phyloP scores from a whole-genome alignment of 805 yeast genomes.

The Wickerhamomyces canadensis region DNA sequence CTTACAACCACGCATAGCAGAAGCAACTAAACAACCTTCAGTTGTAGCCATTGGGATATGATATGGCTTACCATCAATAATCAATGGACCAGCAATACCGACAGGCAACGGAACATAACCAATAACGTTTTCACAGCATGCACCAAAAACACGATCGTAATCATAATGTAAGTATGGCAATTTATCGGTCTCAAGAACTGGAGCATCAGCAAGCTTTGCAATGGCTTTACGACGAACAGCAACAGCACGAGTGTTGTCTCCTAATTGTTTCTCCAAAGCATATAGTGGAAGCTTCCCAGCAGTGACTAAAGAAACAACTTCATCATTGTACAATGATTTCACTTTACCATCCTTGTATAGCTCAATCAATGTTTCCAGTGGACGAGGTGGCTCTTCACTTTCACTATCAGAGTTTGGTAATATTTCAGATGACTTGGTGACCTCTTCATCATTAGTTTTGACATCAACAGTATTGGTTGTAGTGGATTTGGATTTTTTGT shows the following conservation, averaged over 20 bases:
- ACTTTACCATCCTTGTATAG: constrained; percentile 68
- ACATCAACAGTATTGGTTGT: constrained; percentile 4
- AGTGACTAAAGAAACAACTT: constrained; percentile 65
- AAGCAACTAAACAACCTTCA: constrained; percentile 97
- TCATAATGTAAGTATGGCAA: constrained; percentile 83
- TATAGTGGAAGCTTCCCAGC: constrained; percentile 83
- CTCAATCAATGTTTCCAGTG: constrained; percentile 59
- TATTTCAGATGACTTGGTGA: constrained; percentile 20
- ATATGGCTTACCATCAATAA: constrained; percentile 81
- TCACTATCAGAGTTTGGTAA: constrained; percentile 30
- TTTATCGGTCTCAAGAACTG: constrained; percentile 62
- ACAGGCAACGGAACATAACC: constrained; percentile 96
- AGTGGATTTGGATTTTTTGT: constrained; percentile 1
- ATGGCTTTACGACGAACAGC: constrained; percentile 89
- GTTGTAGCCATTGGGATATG: constrained; percentile 99
- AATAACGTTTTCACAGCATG: constrained; percentile 98
- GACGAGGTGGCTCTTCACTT: constrained; percentile 34
- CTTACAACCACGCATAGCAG: constrained; percentile 98
- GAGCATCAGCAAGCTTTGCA: constrained; percentile 75
- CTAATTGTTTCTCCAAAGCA: constrained; percentile 89
- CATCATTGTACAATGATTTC: constrained; percentile 60
- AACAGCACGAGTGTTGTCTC: constrained; percentile 89
- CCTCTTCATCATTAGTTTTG: constrained; percentile 11
- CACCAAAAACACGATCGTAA: constrained; percentile 94
- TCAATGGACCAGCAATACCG: constrained; percentile 95